These are phyloP conservation scores for Myrica gale DNA, from an alignment of 306 rosid genomes.

Conservation along the genomic window DNA sequence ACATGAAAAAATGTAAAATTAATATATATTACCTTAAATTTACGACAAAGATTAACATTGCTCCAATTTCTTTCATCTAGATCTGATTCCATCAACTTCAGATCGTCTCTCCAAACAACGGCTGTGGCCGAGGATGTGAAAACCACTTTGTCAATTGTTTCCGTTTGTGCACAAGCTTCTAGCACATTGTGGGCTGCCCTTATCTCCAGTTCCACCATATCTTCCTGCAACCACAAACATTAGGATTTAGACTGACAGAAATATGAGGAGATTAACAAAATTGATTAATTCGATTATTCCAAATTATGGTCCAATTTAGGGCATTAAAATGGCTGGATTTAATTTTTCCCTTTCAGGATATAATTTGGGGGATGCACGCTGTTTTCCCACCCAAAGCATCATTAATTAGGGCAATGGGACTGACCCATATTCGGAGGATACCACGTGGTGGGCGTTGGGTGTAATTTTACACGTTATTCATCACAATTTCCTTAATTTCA, in stretches of 20 bases:
- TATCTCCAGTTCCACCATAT: constrained; percentile 80
- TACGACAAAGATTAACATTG: constrained; percentile 72
- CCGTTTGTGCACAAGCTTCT: constrained; percentile 89
- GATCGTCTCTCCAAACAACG: constrained; percentile 74
- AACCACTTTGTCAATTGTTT: constrained; percentile 72
- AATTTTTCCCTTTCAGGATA: too few species aligned
- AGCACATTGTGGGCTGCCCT: constrained; percentile 95
- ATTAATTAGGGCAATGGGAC: too few species aligned
- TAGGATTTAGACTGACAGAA: background rate
- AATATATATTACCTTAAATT: constrained; percentile 56
- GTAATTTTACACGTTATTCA: too few species aligned
- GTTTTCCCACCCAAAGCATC: too few species aligned
- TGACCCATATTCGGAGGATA: too few species aligned
- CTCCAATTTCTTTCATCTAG: constrained; percentile 79
- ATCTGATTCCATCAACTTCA: constrained; percentile 43
- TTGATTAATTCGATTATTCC: too few species aligned
- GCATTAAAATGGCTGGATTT: too few species aligned
- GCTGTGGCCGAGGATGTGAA: constrained; percentile 83
- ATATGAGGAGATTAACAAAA: background rate
- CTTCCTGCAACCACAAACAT: constrained; percentile 44
- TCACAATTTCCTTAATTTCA: too few species aligned
- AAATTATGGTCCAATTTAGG: too few species aligned
- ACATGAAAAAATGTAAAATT: too few species aligned
- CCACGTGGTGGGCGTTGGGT: too few species aligned
- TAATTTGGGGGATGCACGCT: too few species aligned